A percentile compares a stretch with the other conserved stretches of the same genome.
These are phyloP conservation scores for Pneumocystis jirovecii DNA, from an alignment of 1,139 yeast genomes.

Conservation along the genomic window DNA sequence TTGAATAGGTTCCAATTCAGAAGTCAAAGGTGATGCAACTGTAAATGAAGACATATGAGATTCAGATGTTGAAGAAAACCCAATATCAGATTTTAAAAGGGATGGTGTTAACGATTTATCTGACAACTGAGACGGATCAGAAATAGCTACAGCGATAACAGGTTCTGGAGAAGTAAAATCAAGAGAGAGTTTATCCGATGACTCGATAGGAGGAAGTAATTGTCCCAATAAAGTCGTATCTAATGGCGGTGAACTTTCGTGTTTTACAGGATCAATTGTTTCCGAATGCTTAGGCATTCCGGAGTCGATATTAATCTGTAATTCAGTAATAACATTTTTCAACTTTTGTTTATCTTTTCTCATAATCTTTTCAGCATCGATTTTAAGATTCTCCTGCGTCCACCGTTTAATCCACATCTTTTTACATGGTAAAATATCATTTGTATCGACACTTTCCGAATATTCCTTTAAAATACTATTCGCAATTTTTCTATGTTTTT, in stretches of 20 bases:
- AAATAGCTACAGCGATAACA: not conserved
- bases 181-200: not conserved
- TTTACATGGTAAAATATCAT: constrained; percentile 1
- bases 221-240: not conserved
- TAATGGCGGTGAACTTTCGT: not conserved
- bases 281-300: not conserved
- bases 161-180: not conserved
- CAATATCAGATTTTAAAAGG: not conserved
- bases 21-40: not conserved
- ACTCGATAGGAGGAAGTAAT: not conserved
- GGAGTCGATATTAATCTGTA: not conserved
- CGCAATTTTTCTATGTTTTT: not conserved
- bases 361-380: not conserved
- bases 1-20: not conserved
- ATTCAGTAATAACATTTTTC: not conserved
- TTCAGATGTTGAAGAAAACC: not conserved
- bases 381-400: not conserved
- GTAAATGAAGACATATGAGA: not conserved
- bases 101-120: not conserved
- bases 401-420: constrained; percentile 1
- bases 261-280: not conserved
- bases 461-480: not conserved
- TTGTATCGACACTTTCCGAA: not conserved
- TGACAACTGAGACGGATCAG: not conserved
- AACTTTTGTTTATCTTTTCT: not conserved